Base-by-base conservation (phyloP, 805 yeast species). In the Wickerhamomyces chambardii region DNA sequence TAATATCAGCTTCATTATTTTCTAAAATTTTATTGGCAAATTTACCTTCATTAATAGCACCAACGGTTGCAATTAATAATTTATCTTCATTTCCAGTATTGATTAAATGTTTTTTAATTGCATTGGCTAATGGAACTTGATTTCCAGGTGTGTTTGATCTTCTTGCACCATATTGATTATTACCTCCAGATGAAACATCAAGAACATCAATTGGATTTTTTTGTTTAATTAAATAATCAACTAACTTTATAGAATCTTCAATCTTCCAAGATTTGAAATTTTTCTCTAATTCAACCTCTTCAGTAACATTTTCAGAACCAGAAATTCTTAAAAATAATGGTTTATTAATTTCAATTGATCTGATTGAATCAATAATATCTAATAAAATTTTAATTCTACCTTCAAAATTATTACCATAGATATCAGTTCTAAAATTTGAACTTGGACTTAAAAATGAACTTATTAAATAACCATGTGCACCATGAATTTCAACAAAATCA, bases 401-500 rank as follows among this genome's bases (percentile, higher is more conserved):
- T 46, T 75, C 82, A 35, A 75, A 59, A 2, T 70, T 57, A 6
- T 84, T 84, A 31, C 84, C 85, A 43, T 76, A 79, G 42, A 68
- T 61, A 47, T 79, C 86, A 1, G 70, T 68, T 48, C 86, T 65
- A 38, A 59, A 51, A 54, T 80, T 77, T 21, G 70, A 54, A 30
- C 49, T 44, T 1, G 58, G 54, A 25, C 71, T 64, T 35, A 72
- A 45, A 44, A 79, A 76, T 45, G 66, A 63, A 46, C 64, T 59
- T 26, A 70, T 40, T 33, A 78, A 52, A 46, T 72, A 76, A 3
- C 85, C 84, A 50, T 77, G 76, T 14, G 82, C 82, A 21, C 63
- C 68, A 47, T 79, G 84, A 34, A 79, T 59, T 48, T 77, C 84
- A 32, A 78, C 63, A 33, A 72, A 72, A 50, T 78, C 84, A 39